Evolutionary conservation across 2,329 filamentous ascomycete genomes (phyloP), one percentile per base, ranked within the genome.

Genomic region (Zelopaecilomyces penicillatus): DNA sequence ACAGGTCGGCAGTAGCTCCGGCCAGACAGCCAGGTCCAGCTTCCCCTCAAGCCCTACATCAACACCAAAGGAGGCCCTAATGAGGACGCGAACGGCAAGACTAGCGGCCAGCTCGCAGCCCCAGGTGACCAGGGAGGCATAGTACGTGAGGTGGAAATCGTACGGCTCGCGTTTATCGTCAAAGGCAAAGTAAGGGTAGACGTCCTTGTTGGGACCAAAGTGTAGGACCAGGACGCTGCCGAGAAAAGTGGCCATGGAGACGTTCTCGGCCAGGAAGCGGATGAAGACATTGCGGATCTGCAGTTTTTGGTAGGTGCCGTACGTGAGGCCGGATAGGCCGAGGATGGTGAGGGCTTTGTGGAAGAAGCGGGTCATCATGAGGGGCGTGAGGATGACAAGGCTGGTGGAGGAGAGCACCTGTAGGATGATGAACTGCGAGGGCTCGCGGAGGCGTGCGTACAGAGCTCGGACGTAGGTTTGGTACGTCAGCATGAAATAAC

Each of bases 161-260:
- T 84, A 84, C 30, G 66, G 65, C 51, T 71, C 67, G 37, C 52
- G 50, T 26, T 54, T 52, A 42, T 58, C 57, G 56, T 80, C 78
- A 59, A 85, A 85, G 29, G 79, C 74, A 54, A 85, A 83, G 58
- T 85, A 85, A 1, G 81, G 81, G 58, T 85, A 85, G 31, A 83
- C 76, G 54, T 81, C 70, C 60, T 79, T 78, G 65, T 85, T 85
- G 50, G 74, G 67, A 33, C 81, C 81, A 55, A 80, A 83, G 60
- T 84, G 81, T 45, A 85, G 63, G 19, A 83, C 80, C 26, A 81
- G 66, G 46, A 84, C 75, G 57, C 76, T 78, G 41, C 80, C 81
- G 6, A 85, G 65, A 54, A 84, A 85, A 35, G 80, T 68, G n/a
- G 78, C 68, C 81, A 85, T 85, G 43, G 75, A 81, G 7, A 78